Evolutionary conservation across 164 flowering plant genomes (phyloP), one percentile per base, ranked within the genome.

Genomic region (Chimonanthus praecox): DNA sequence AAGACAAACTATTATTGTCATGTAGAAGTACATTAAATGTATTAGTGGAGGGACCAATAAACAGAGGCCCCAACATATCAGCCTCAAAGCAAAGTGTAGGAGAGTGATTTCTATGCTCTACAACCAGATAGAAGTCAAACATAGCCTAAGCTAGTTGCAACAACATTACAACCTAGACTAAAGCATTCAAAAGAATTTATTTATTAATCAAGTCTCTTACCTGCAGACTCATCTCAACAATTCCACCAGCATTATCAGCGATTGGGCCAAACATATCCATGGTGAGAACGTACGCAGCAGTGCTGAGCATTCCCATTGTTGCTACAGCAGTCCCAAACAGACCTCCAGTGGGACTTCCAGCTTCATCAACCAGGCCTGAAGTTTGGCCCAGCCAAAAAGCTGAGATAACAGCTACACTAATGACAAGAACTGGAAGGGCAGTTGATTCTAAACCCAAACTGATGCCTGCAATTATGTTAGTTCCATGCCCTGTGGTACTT

Each of bases 221-320:
- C 97, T 96, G 99, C 77, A 90, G 94, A 82, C 99, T 96, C 99
- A 96, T 96, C 82, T 95, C 99, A 51, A 92, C 99, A 83, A 95
- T 95, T 76, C 98, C 98, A 86, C 99, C 99, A 13, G 99, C 99
- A 87, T 96, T 96, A 80, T 96, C 99, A 80, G 99, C 99, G 80
- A 96, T 96, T 13, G 99, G 99, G 67, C 99, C 99, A 88, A 96
- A 96, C 99, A 96, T 96, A 85, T 96, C 99, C 99, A 96, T 96
- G 6, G 99, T 93, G 69, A 95, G 97, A 76, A 95, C 91, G 83
- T 95, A 95, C 8, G 97, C 99, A 72, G 99, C 99, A 64, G 99
- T 93, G 78, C 99, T 95, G 69, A 95, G 94, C 99, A 95, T 95
- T 48, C 99, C 99, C 99, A 95, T 95, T 10, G 99, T 95, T 61